A percentile compares a stretch with the other conserved stretches of the same genome.
These are phyloP conservation scores for Datura wrightii DNA, from an alignment of 257 asterid species.

Conservation along the genomic window DNA sequence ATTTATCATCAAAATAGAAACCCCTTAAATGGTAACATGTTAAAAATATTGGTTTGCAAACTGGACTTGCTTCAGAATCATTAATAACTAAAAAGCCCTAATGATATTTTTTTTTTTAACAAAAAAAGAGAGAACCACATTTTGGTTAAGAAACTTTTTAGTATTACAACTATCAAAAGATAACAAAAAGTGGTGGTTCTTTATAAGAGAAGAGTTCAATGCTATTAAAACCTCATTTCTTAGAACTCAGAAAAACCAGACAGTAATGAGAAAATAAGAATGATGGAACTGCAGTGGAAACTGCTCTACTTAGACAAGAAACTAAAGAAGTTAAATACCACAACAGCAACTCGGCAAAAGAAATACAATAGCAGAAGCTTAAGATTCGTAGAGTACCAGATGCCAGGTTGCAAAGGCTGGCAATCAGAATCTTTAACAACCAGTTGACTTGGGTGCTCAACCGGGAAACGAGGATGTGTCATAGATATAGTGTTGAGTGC, in stretches of 20 bases:
- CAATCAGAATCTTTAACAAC: constrained; percentile 83
- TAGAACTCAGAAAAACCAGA: not conserved
- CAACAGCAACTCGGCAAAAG: not conserved
- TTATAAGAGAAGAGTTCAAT: not conserved
- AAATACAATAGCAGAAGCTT: not conserved
- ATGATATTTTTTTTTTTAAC: not conserved
- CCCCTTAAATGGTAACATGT: not conserved
- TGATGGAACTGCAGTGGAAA: not conserved
- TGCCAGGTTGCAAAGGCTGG: constrained; percentile 89
- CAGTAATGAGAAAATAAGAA: not conserved
- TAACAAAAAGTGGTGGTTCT: not conserved
- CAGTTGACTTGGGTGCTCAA: constrained; percentile 73
- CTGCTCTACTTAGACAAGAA: not conserved
- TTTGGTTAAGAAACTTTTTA: not conserved
- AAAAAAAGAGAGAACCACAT: not conserved
- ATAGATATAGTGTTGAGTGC: constrained; percentile 96
- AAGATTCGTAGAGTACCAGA: constrained; percentile 62
- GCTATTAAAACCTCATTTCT: not conserved
- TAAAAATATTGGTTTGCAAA: constrained; percentile 1
- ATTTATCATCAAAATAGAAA: not conserved
- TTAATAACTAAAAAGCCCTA: not conserved
- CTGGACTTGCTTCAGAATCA: not conserved
- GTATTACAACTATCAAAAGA: not conserved
- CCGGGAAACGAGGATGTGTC: constrained; percentile 96
- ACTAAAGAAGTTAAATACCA: not conserved